Conservation (phyloP, 331 rosid genomes). For the Telfairia occidentalis region DNA sequence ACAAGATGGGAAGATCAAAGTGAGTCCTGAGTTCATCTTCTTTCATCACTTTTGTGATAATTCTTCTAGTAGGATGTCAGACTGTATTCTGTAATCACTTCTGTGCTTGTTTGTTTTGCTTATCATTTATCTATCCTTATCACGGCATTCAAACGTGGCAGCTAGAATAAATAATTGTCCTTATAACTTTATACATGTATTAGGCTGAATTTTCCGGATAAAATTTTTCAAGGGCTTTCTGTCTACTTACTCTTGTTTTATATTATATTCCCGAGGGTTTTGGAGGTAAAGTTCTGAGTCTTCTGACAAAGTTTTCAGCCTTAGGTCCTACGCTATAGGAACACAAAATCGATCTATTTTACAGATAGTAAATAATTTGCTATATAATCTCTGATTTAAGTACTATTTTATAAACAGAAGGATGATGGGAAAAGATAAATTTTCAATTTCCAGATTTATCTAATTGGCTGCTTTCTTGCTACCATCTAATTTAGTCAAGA, state of each 20-base stretch:
- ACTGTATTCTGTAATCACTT: neutral
- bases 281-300: neutral
- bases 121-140: neutral
- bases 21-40: constrained; percentile 28
- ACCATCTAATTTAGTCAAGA: too few species aligned
- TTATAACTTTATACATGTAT: neutral
- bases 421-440: neutral
- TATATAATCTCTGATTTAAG: neutral
- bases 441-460: neutral
- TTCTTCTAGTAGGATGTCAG: neutral
- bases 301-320: neutral
- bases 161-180: neutral
- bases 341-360: neutral
- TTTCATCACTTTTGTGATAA: neutral
- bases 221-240: neutral
- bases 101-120: neutral
- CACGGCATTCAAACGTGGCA: neutral
- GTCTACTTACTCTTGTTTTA: neutral
- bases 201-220: neutral
- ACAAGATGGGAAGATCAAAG: constrained; percentile 95
- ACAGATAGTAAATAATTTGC: neutral
- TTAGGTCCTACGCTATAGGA: neutral
- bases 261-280: neutral
- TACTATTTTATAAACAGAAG: too few species aligned
- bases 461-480: too few species aligned